A percentile compares a stretch with the other conserved stretches of the same genome.
Evolutionary conservation across 257 asterid species (phyloP).

Genomic region (Thymus mandschuricus): DNA sequence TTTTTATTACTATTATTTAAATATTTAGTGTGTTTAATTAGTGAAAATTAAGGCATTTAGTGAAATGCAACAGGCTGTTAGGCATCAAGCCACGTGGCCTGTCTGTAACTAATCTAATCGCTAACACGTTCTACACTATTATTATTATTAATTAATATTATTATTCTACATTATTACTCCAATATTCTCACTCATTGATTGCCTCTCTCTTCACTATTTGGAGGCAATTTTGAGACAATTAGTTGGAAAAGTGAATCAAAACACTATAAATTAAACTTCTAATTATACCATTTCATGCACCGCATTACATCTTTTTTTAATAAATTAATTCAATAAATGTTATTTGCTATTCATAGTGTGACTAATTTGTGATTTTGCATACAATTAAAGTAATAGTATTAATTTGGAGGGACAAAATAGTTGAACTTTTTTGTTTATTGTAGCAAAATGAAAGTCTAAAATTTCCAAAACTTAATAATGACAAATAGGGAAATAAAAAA

Average conservation of each 20-base stretch:
- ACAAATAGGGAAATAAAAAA: neutral
- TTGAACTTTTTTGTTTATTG: too few species aligned
- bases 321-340: too few species aligned
- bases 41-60: slow-evolving; percentile 25
- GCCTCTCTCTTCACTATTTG: slow-evolving; percentile 15
- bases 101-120: slow-evolving; percentile 49
- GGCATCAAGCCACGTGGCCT: slow-evolving; percentile 67
- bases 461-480: too few species aligned
- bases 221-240: neutral
- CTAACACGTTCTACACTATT: slow-evolving; percentile 51
- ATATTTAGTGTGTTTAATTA: slow-evolving; percentile 20
- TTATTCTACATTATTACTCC: slow-evolving; percentile 30
- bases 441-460: too few species aligned
- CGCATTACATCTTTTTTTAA: too few species aligned
- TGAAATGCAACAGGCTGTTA: slow-evolving; percentile 43
- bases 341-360: too few species aligned
- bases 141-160: neutral
- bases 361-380: too few species aligned
- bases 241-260: neutral
- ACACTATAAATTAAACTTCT: neutral
- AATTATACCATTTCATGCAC: neutral
- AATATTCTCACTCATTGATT: neutral
- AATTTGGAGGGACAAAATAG: too few species aligned
- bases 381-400: too few species aligned
- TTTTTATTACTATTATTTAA: neutral